Conservation (phyloP, 2,329 filamentous ascomycete genomes). For the Trichoderma brevicompactum region DNA sequence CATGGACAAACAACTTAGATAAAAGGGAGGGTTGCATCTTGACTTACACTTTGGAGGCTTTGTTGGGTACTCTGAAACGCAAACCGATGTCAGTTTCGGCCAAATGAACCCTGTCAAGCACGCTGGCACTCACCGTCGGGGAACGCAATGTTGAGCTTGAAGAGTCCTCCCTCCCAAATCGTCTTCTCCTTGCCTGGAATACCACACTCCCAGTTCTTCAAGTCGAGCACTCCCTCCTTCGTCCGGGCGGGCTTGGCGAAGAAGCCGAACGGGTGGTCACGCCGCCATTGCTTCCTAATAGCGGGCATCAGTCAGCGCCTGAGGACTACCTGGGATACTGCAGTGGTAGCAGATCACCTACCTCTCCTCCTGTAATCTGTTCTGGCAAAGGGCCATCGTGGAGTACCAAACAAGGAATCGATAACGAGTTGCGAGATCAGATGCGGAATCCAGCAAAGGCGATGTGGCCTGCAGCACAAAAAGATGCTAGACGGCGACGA, state of each 20-base stretch:
- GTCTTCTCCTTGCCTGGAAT: constrained; percentile 97
- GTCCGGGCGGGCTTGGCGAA: constrained; percentile 87
- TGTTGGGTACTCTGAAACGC: constrained; percentile 82
- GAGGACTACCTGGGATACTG: neutral
- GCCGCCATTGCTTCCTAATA: constrained; percentile 89
- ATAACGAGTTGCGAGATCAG: neutral
- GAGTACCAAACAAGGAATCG: neutral
- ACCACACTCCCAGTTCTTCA: constrained; percentile 96
- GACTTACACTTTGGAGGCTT: constrained; percentile 96
- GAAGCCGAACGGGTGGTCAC: constrained; percentile 97
- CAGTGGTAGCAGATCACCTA: constrained; percentile 47
- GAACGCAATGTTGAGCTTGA: constrained; percentile 91
- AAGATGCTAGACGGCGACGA: neutral
- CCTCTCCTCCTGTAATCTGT: constrained; percentile 87
- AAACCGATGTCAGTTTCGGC: constrained; percentile 29
- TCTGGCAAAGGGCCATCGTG: constrained; percentile 83
- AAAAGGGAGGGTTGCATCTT: neutral
- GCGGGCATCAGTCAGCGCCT: neutral
- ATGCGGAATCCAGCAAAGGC: neutral
- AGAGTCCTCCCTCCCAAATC: constrained; percentile 95
- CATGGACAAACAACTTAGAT: neutral
- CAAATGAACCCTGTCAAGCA: constrained; percentile 4
- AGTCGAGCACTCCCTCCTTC: constrained; percentile 78
- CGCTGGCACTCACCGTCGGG: constrained; percentile 74
- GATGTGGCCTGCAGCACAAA: neutral